Evolutionary conservation across 306 rosid species (phyloP).

Genomic region (Biancaea sappan): DNA sequence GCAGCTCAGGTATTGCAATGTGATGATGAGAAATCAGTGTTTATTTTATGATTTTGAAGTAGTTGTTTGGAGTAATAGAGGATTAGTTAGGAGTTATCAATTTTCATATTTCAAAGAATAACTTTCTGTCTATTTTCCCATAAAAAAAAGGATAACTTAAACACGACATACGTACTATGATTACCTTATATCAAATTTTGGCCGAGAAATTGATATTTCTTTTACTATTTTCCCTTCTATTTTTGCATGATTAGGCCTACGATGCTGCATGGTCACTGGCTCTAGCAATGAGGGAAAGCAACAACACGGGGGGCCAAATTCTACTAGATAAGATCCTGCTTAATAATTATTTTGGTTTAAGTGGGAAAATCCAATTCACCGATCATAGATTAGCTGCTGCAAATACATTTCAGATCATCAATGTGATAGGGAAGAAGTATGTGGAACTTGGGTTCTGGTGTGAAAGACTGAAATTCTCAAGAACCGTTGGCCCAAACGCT

Average conservation of each 20-base stretch:
- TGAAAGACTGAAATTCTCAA: constrained; percentile 36
- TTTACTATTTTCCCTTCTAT: not conserved
- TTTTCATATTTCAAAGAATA: no score
- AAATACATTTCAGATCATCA: constrained; percentile 43
- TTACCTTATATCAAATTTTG: no score
- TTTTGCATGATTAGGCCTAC: constrained; percentile 48
- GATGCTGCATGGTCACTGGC: constrained; percentile 47
- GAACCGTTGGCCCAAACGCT: not conserved
- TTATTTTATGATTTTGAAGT: no score
- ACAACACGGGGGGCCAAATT: constrained; percentile 18
- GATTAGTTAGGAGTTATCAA: no score
- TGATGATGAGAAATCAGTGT: not conserved
- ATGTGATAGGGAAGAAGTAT: constrained; percentile 46
- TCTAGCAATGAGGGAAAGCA: constrained; percentile 35
- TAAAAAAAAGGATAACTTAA: no score
- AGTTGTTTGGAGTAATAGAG: no score
- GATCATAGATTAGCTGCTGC: constrained; percentile 25
- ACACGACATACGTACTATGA: no score
- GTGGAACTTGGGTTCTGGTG: constrained; percentile 55
- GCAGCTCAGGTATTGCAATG: constrained; percentile 17
- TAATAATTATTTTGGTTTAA: constrained; percentile 39
- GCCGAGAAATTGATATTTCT: no score
- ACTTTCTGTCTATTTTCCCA: no score
- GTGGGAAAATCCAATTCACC: constrained; percentile 36
- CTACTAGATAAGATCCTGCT: constrained; percentile 41